Conservation (phyloP, 306 rosid species). For the Oemleria cerasiformis region DNA sequence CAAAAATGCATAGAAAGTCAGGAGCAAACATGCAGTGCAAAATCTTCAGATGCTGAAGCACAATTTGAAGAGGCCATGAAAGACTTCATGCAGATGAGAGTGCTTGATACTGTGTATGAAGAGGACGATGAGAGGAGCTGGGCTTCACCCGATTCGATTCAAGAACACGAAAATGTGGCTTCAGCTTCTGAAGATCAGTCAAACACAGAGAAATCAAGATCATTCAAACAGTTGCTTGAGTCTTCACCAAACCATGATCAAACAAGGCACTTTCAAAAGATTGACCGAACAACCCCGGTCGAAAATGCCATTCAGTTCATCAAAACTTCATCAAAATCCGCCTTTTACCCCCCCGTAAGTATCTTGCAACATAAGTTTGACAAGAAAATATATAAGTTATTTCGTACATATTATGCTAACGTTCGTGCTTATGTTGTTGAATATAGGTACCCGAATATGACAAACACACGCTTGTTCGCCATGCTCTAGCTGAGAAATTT, state of each 20-base stretch:
- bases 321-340: slow-evolving; percentile 22
- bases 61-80: slow-evolving; percentile 19
- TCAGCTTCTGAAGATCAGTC: slow-evolving; percentile 15
- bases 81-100: slow-evolving; percentile 31
- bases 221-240: slow-evolving; percentile 20
- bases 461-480: slow-evolving; percentile 25
- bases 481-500: slow-evolving; percentile 30
- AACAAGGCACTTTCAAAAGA: slow-evolving; percentile 16
- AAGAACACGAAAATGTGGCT: slow-evolving; percentile 6
- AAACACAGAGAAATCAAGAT: slow-evolving; percentile 9
- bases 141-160: slow-evolving; percentile 18
- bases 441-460: slow-evolving; percentile 28
- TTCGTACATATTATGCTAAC: neutral
- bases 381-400: neutral
- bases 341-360: slow-evolving; percentile 21
- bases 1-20: slow-evolving; percentile 5
- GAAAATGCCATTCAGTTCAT: slow-evolving; percentile 11
- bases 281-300: neutral
- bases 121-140: slow-evolving; percentile 33
- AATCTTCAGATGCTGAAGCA: slow-evolving; percentile 3
- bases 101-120: slow-evolving; percentile 29
- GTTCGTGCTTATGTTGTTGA: slow-evolving; percentile 3
- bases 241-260: slow-evolving; percentile 21
- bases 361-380: too few species aligned
- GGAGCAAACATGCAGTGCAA: slow-evolving; percentile 6